Evolutionary conservation across 2,329 filamentous ascomycete species (phyloP).

Genomic region (Xylaria polymorpha): DNA sequence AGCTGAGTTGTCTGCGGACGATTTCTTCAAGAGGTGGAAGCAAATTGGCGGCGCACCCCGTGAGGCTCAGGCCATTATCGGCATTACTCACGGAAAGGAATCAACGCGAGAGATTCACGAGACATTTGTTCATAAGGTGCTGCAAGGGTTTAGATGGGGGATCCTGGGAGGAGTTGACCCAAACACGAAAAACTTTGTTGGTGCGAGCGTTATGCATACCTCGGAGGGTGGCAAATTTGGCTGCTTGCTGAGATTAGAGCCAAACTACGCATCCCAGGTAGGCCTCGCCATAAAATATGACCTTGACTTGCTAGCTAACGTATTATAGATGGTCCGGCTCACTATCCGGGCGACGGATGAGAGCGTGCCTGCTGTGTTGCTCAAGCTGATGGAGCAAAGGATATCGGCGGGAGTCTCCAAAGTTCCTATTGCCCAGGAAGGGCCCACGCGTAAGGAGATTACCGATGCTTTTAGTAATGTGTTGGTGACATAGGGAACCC

Average conservation of each 20-base stretch:
- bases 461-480: conserved; percentile 67
- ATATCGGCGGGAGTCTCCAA: conserved; percentile 68
- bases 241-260: conserved; percentile 91
- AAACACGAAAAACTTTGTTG: conserved; percentile 93
- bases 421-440: conserved; percentile 53
- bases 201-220: conserved; percentile 86
- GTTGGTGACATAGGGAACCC: conserved; percentile 57
- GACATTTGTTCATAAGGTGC: conserved; percentile 75
- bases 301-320: conserved; percentile 35
- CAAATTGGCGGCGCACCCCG: conserved; percentile 91
- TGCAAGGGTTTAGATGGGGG: conserved; percentile 91
- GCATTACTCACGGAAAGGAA: conserved; percentile 65
- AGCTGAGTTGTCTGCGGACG: conserved; percentile 84
- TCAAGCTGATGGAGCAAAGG: conserved; percentile 89
- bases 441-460: conserved; percentile 62
- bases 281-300: conserved; percentile 50
- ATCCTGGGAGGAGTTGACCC: conserved; percentile 88
- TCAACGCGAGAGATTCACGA: conserved; percentile 74
- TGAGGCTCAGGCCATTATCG: conserved; percentile 90
- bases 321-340: conserved; percentile 82
- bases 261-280: conserved; percentile 92
- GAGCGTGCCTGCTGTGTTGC: conserved; percentile 79
- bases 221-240: conserved; percentile 90
- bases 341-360: conserved; percentile 96
- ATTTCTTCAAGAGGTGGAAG: conserved; percentile 99